Base-by-base conservation (phyloP, 176 grass and related monocot species). In the Avena insularis region DNA sequence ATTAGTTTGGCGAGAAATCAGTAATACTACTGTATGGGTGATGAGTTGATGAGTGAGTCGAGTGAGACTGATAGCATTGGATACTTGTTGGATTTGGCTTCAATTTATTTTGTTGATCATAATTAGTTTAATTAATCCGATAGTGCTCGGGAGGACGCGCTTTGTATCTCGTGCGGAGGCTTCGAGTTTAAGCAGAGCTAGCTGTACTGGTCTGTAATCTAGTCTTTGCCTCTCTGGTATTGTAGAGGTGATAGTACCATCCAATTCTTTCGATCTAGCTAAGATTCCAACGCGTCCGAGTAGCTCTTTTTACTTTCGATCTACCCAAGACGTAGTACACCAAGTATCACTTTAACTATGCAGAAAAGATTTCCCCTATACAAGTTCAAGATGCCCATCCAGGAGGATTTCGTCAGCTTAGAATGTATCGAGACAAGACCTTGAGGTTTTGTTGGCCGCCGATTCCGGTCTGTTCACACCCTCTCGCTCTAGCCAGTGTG, bases 121-220 rank as follows among this genome's bases (percentile, higher is more conserved):
- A 31, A 10, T 31, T 17, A 46, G 71, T 80, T 65, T 91, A 91
- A 76, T 84, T 91, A 91, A 76, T 85, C 81, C 4, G 82, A 88
- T 76, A 88, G 86, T 14, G 68, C 85, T 61, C 76, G 4, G 77
- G 55, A 63, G 69, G 31, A 85, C 86, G 90, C 43, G 86, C 90
- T 91, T 85, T 85, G 82, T 85, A 60, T 85, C 86, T 81, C 90
- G 67, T 84, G 76, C 33, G 10, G 59, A 91, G 77, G 15, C 90
- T 91, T 87, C 25, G 49, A 17, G 81, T 59, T 5, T 20, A 88
- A 88, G 85, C 77, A 81, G 69, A 57, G 35, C 40, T 61, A 79
- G 87, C 81, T 73, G 81, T 79, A 81, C 70, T 69, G 54, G 46
- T 53, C 59, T 62, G 75, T 77, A 12, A 70, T 16, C 43, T 83